phyloP scores from a whole-genome alignment of 1,139 yeast species.

The Geotrichum cucujoidarum region DNA sequence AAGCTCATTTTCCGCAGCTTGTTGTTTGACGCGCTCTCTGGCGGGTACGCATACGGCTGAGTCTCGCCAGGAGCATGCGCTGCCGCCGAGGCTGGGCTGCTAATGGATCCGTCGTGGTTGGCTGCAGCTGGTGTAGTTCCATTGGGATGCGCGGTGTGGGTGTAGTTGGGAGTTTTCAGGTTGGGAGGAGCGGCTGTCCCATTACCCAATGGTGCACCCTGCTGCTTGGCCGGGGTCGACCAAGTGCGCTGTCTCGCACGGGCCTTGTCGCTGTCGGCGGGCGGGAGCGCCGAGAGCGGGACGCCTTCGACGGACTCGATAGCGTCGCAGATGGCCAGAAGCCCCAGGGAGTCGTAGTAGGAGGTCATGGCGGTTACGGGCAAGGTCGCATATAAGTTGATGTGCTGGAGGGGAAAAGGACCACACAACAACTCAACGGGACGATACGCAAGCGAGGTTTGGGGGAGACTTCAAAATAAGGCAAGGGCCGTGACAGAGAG shows the following conservation, averaged over 20 bases:
- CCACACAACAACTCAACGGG: background rate
- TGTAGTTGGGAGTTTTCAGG: conserved; percentile 8
- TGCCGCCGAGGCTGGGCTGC: background rate
- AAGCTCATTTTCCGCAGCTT: conserved; percentile 7
- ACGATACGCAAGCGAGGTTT: background rate
- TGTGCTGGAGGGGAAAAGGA: background rate
- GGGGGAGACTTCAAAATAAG: too few relatives aligned
- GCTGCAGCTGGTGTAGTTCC: background rate
- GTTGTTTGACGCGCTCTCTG: background rate
- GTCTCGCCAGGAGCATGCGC: background rate
- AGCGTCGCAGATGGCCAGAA: conserved; percentile 40
- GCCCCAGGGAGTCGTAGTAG: conserved; percentile 40
- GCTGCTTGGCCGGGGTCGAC: background rate
- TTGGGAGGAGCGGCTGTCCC: conserved; percentile 7
- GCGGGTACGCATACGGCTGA: conserved; percentile 7
- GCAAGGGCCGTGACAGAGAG: too few relatives aligned
- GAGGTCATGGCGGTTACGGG: conserved; percentile 22
- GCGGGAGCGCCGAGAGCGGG: conserved; percentile 24
- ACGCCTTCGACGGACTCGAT: conserved; percentile 39
- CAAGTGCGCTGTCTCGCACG: background rate
- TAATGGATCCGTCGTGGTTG: background rate
- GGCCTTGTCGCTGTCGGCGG: background rate
- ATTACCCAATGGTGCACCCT: background rate
- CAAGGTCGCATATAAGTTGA: background rate
- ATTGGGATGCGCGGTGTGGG: too few relatives aligned